Evolutionary conservation across 371 early-diverging fungal genomes (phyloP).

Genomic region (Funneliformis caledonium): DNA sequence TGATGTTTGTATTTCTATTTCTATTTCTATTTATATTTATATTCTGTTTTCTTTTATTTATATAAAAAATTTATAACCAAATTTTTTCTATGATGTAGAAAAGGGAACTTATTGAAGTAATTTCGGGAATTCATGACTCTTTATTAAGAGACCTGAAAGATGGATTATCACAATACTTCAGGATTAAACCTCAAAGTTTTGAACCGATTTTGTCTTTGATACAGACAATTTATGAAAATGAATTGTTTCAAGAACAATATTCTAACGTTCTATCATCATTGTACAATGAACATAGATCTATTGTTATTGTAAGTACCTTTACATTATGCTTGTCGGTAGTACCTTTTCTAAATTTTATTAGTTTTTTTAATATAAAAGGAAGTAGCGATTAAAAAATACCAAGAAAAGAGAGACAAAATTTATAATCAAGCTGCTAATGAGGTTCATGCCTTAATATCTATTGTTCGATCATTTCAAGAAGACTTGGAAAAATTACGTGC

Average conservation of each 20-base stretch:
- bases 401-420: constrained; percentile 5
- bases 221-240: constrained; percentile 58
- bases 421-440: constrained; percentile 23
- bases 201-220: constrained; percentile 44
- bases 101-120: constrained; percentile 31
- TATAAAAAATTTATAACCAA: background rate
- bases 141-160: constrained; percentile 5
- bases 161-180: constrained; percentile 19
- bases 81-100: background rate
- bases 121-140: constrained; percentile 23
- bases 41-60: background rate
- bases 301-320: constrained; percentile 51
- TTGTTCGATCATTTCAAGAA: constrained; percentile 20
- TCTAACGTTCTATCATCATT: constrained; percentile 47
- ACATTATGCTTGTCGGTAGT: background rate
- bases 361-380: constrained; percentile 10
- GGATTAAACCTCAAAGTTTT: constrained; percentile 16
- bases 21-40: background rate
- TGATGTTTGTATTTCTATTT: constrained; percentile 52
- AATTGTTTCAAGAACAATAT: constrained; percentile 54
- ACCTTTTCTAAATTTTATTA: background rate
- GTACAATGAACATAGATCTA: constrained; percentile 51
- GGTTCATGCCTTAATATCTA: background rate
- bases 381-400: constrained; percentile 21
- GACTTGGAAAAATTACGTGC: constrained; percentile 13